These are phyloP conservation scores for Croton laevigatus DNA, from an alignment of 441 rosid genomes.

Conservation along the genomic window DNA sequence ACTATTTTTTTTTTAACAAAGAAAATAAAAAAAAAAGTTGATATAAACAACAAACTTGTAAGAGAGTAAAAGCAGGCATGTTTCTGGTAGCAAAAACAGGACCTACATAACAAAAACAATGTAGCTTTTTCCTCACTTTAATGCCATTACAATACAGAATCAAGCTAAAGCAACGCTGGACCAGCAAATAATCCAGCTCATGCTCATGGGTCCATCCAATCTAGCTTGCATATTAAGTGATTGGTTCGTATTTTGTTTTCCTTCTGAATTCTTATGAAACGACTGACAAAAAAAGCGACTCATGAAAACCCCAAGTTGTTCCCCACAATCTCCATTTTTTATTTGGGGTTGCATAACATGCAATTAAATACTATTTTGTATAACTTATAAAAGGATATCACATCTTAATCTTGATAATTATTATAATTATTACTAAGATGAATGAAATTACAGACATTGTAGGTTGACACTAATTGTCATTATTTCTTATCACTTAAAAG, in stretches of 20 bases:
- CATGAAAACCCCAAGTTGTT: neutral
- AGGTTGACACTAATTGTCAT: neutral
- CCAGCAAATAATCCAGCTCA: neutral
- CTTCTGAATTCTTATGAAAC: neutral
- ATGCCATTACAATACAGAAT: neutral
- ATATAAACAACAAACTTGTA: neutral
- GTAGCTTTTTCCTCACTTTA: constrained; percentile 16
- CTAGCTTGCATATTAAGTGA: constrained; percentile 6
- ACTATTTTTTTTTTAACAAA: too few species aligned
- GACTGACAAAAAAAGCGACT: neutral
- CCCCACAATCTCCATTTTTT: neutral
- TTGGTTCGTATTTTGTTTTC: constrained; percentile 5
- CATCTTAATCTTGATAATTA: neutral
- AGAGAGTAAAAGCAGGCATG: neutral
- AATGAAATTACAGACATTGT: neutral
- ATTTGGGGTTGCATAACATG: neutral
- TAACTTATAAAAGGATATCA: neutral
- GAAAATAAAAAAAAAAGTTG: too few species aligned
- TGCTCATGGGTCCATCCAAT: constrained; percentile 7
- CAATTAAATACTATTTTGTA: neutral
- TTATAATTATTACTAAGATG: constrained; percentile 6
- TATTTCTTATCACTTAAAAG: neutral
- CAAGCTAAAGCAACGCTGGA: neutral
- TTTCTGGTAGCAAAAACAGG: constrained; percentile 3
- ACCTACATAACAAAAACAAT: neutral